These are phyloP conservation scores for Diaporthe eres DNA, from an alignment of 2,329 filamentous ascomycete genomes.

Conservation along the genomic window DNA sequence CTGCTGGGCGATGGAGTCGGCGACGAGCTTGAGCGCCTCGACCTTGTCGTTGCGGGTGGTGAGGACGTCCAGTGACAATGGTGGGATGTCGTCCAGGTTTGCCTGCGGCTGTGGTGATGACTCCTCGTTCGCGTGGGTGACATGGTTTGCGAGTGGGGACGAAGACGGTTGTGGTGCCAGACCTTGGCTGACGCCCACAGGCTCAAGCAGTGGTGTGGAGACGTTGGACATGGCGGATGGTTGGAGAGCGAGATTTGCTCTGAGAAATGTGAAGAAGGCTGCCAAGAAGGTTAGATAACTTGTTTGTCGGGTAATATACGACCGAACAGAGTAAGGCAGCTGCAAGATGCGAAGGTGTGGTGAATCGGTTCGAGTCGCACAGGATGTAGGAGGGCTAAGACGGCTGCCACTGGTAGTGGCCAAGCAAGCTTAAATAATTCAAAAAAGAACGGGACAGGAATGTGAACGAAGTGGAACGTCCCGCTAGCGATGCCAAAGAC, in stretches of 20 bases:
- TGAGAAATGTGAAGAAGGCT: slow-evolving; percentile 89
- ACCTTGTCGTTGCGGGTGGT: slow-evolving; percentile 71
- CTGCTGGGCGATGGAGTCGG: slow-evolving; percentile 88
- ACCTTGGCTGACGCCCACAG: slow-evolving; percentile 48
- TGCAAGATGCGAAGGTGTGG: neutral
- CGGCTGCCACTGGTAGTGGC: slow-evolving; percentile 5
- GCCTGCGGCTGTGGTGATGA: slow-evolving; percentile 48
- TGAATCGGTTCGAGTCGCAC: neutral
- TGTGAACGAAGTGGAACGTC: neutral
- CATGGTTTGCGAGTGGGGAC: slow-evolving; percentile 51
- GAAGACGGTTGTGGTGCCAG: slow-evolving; percentile 51
- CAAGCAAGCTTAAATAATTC: slow-evolving; percentile 15
- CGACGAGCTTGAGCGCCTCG: slow-evolving; percentile 79
- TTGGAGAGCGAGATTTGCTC: slow-evolving; percentile 82
- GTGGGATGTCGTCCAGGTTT: slow-evolving; percentile 68
- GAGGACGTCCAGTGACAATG: slow-evolving; percentile 73
- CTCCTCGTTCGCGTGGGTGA: slow-evolving; percentile 50
- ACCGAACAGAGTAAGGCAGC: neutral
- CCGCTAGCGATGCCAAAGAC: slow-evolving; percentile 1
- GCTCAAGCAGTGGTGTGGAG: slow-evolving; percentile 75
- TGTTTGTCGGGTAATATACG: neutral
- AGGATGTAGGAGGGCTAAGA: slow-evolving; percentile 1
- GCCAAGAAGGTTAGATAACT: slow-evolving; percentile 44
- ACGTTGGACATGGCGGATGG: slow-evolving; percentile 71
- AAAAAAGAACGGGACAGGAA: neutral